These are phyloP conservation scores for Teratosphaeria zuluensis DNA, from an alignment of 2,329 filamentous ascomycete genomes.

Conservation along the genomic window DNA sequence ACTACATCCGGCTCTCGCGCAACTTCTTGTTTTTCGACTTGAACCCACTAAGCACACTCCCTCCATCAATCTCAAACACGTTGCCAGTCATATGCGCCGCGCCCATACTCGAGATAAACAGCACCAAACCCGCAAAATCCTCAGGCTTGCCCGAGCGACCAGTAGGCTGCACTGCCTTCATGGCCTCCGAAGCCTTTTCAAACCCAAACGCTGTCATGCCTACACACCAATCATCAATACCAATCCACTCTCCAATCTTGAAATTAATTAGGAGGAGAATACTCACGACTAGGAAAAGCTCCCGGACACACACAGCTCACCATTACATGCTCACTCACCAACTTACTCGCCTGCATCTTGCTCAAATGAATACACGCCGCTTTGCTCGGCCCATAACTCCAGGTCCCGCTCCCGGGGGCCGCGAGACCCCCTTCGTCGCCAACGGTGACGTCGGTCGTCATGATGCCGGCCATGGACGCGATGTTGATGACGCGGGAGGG, in stretches of 20 bases:
- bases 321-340: slow-evolving; percentile 43
- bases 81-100: slow-evolving; percentile 40
- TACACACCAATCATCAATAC: neutral
- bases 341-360: slow-evolving; percentile 43
- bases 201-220: slow-evolving; percentile 43
- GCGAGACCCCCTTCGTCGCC: slow-evolving; percentile 41
- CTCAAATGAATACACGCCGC: slow-evolving; percentile 46
- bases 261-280: neutral
- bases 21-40: slow-evolving; percentile 23
- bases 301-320: slow-evolving; percentile 50
- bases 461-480: slow-evolving; percentile 34
- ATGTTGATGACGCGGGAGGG: slow-evolving; percentile 40
- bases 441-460: slow-evolving; percentile 37
- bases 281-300: slow-evolving; percentile 41
- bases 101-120: slow-evolving; percentile 34
- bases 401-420: slow-evolving; percentile 33
- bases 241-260: neutral
- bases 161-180: slow-evolving; percentile 38
- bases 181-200: slow-evolving; percentile 38
- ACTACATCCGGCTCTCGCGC: neutral
- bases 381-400: slow-evolving; percentile 41
- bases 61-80: slow-evolving; percentile 40
- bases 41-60: slow-evolving; percentile 34
- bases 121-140: slow-evolving; percentile 38
- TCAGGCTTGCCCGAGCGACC: slow-evolving; percentile 39